phyloP scores from a whole-genome alignment of 1,139 yeast species.

The Meyerozyma elateridarum region DNA sequence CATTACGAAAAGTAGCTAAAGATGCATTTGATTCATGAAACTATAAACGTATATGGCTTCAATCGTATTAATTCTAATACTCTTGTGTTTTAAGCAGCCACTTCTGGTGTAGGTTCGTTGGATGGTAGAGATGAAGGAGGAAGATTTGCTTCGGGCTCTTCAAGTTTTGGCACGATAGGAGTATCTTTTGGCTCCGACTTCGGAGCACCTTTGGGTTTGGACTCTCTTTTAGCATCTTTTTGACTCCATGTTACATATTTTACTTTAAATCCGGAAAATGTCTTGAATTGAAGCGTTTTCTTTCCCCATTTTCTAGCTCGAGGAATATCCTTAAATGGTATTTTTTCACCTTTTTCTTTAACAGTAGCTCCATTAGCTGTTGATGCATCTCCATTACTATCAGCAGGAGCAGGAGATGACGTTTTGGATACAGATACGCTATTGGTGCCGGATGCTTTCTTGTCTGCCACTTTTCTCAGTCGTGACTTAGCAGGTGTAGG shows the following conservation, averaged over 20 bases:
- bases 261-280: constrained; percentile 31
- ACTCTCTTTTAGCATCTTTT: constrained; percentile 8
- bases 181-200: constrained; percentile 6
- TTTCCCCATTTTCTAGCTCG: constrained; percentile 40
- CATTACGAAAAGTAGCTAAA: no score
- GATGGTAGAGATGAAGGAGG: no score
- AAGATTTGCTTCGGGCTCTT: no score
- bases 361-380: constrained; percentile 15
- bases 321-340: no score
- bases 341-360: constrained; percentile 22
- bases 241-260: constrained; percentile 38
- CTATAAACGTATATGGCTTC: no score
- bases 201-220: constrained; percentile 4
- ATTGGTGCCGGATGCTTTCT: constrained; percentile 13
- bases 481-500: constrained; percentile 30
- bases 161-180: constrained; percentile 2
- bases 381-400: constrained; percentile 12
- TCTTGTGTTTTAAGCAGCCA: constrained; percentile 8
- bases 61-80: no score
- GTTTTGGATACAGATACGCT: constrained; percentile 15
- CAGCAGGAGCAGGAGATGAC: constrained; percentile 22
- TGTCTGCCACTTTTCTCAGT: constrained; percentile 27
- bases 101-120: no score
- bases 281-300: constrained; percentile 11
- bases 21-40: no score